Evolutionary conservation across 306 rosid species (phyloP), one percentile per base, ranked within the genome.

Genomic region (Fragaria iinumae): DNA sequence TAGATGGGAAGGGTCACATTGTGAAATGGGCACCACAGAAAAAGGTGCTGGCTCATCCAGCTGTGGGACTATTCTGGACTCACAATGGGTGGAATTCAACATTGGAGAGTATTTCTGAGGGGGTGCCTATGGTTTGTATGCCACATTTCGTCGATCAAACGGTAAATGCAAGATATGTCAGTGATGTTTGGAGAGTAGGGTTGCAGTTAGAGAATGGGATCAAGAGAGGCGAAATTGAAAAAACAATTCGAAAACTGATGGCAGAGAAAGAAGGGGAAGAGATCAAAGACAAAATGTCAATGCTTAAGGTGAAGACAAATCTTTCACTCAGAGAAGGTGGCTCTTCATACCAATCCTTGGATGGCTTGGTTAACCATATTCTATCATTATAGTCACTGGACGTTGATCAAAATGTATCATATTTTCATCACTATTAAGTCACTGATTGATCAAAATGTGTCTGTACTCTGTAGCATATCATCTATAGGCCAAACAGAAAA

Each of bases 1-100:
- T 86, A 72, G 77, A 81, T 32, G 83, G 76, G 48, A 82, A 81
- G 50, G 92, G 88, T 0, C 75, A 71, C 63, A 74, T 87, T 13
- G 87, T 89, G n/a, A 87, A 89, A 76, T 89, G 96, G 93, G 91
- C 90, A 14, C 91, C 96, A 36, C 91, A 89, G 66, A 81, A 68
- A 44, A 82, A 83, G 55, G 91, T 91, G 75, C 55, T 91, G 73
- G 87, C 84, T 2, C 93, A 90, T 66, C 86, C 80, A 4, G 71
- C 91, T 0, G 62, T 87, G 2, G 89, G 87, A 55, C 87, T 83
- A 21, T 91, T 91, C 74, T 91, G 87, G 91, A 89, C 89, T 48
- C 89, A 87, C 55, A 55, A 11, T 45, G 91, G 93, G 14, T 91
- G 91, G 96, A 91, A 91, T 59, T 91, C 93, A 16, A 89, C 84